Evolutionary conservation across 2,329 filamentous ascomycete genomes (phyloP).

Genomic region (Phialophora chinensis): DNA sequence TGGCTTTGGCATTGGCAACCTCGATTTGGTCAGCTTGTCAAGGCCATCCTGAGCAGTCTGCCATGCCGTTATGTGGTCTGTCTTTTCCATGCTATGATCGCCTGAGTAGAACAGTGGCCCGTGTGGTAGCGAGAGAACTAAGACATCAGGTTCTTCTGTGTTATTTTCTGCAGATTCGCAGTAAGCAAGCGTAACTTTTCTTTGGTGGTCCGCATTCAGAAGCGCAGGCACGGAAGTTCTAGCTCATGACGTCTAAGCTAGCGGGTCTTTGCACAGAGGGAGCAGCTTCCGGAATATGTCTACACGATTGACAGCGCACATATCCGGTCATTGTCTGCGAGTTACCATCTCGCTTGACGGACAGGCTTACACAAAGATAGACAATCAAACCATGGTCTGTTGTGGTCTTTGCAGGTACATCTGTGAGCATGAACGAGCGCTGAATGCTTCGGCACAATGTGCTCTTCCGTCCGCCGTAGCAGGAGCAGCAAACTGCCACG

Average conservation of each 20-base stretch:
- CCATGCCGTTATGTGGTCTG: constrained; percentile 54
- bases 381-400: not conserved
- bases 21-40: constrained; percentile 57
- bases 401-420: not conserved
- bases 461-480: not conserved
- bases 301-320: not conserved
- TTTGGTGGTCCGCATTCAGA: not conserved
- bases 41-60: constrained; percentile 62
- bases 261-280: not conserved
- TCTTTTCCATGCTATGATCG: constrained; percentile 3
- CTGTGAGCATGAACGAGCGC: not conserved
- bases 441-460: not conserved
- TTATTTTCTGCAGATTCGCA: not conserved
- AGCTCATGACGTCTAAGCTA: not conserved
- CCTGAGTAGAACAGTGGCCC: not conserved
- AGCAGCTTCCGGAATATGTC: not conserved
- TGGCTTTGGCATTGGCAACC: constrained; percentile 55
- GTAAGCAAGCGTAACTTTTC: not conserved
- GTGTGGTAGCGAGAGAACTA: not conserved
- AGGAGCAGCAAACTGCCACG: not conserved
- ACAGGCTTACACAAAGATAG: not conserved
- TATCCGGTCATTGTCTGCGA: not conserved
- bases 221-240: not conserved
- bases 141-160: not conserved
- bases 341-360: not conserved